Conservation (phyloP, 352 stramenopile genomes). For the Globisporangium parvum region DNA sequence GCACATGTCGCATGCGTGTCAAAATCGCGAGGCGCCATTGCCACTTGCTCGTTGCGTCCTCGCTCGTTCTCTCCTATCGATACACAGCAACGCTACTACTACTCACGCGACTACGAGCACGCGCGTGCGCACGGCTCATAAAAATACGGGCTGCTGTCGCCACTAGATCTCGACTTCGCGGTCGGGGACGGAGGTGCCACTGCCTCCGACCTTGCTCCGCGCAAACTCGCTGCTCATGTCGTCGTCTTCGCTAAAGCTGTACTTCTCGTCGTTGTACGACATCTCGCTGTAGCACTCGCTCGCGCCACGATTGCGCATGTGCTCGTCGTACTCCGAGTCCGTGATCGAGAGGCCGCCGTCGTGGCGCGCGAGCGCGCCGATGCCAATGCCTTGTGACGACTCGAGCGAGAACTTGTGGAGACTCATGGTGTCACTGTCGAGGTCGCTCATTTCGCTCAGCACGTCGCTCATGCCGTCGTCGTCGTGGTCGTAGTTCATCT, state of each 20-base stretch:
- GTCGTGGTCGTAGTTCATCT: slow-evolving; percentile 57
- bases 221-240: slow-evolving; percentile 23
- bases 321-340: slow-evolving; percentile 62
- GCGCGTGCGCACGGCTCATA: neutral
- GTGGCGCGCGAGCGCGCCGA: slow-evolving; percentile 10
- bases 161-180: slow-evolving; percentile 68
- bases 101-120: neutral
- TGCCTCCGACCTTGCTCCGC: slow-evolving; percentile 20
- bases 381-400: slow-evolving; percentile 30
- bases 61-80: neutral
- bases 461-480: slow-evolving; percentile 36
- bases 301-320: slow-evolving; percentile 37
- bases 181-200: slow-evolving; percentile 12
- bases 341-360: slow-evolving; percentile 49
- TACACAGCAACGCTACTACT: slow-evolving; percentile 1
- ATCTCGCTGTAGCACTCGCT: slow-evolving; percentile 76
- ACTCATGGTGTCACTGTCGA: slow-evolving; percentile 46
- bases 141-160: neutral
- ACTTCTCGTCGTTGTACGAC: slow-evolving; percentile 82
- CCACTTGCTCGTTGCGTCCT: neutral
- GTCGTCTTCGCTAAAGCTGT: slow-evolving; percentile 58
- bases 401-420: slow-evolving; percentile 48
- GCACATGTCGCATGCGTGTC: neutral
- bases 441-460: slow-evolving; percentile 60
- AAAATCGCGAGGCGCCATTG: neutral